phyloP scores from a whole-genome alignment of 31 red algal genomes.

The Asparagopsis taxiformis region DNA sequence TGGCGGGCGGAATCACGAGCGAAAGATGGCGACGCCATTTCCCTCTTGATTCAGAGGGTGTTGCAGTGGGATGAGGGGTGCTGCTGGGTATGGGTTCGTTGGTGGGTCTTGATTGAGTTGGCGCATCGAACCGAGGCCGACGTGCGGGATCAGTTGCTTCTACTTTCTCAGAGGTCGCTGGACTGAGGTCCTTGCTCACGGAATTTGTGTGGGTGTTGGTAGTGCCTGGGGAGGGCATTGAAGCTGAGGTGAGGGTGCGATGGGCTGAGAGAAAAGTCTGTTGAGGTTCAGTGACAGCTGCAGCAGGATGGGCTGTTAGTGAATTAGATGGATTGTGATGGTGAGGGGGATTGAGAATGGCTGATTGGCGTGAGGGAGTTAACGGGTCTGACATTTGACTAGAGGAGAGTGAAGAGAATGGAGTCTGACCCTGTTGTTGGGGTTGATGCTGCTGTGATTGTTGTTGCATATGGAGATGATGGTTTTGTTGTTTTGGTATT shows the following conservation, averaged over 20 bases:
- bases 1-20: conserved; percentile 12
- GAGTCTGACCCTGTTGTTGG: conserved; percentile 5
- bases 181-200: neutral
- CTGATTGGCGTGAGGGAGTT: conserved; percentile 14
- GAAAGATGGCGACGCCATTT: conserved; percentile 1
- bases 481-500: neutral
- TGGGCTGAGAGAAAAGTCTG: neutral
- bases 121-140: conserved; percentile 13
- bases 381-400: conserved; percentile 10
- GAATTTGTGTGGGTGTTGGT: neutral
- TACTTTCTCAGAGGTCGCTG: neutral
- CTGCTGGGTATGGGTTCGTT: neutral
- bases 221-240: neutral
- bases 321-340: conserved; percentile 3
- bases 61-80: neutral
- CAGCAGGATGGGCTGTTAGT: neutral
- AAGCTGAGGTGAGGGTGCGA: neutral
- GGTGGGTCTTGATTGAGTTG: neutral
- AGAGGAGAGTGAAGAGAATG: conserved; percentile 14
- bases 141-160: conserved; percentile 11
- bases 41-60: neutral
- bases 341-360: neutral
- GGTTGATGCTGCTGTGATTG: conserved; percentile 10
- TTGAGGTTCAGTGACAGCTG: neutral
- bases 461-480: neutral